phyloP scores from a whole-genome alignment of 208 protist genomes.

The Phytomonas serpens region DNA sequence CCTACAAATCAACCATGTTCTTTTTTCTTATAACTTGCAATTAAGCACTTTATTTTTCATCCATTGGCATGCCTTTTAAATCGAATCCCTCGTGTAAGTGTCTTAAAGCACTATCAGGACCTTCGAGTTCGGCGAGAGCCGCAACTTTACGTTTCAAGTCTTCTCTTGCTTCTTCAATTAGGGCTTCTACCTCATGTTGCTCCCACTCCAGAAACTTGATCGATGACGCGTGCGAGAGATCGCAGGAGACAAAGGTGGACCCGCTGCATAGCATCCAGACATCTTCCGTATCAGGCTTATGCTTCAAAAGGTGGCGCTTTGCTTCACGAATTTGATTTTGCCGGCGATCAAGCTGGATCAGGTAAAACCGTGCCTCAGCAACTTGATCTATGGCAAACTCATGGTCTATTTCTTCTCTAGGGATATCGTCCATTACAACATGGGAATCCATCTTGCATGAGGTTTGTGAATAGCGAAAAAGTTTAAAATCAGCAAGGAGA shows the following conservation, averaged over 20 bases:
- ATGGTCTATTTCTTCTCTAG: constrained; percentile 24
- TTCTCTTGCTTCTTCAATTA: constrained; percentile 52
- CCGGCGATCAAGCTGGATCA: constrained; percentile 66
- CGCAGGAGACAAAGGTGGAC: constrained; percentile 69
- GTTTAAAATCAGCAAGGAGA: not conserved
- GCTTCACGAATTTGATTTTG: constrained; percentile 80
- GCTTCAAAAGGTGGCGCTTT: constrained; percentile 18
- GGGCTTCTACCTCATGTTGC: constrained; percentile 38
- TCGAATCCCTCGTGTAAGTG: constrained; percentile 68
- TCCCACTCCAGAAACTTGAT: constrained; percentile 57
- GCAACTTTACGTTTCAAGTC: constrained; percentile 73
- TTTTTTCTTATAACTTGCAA: not conserved
- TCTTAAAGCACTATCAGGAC: constrained; percentile 59
- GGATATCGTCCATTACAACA: constrained; percentile 11
- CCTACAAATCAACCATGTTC: not conserved
- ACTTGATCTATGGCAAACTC: constrained; percentile 65
- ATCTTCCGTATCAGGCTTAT: constrained; percentile 20
- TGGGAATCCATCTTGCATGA: not conserved
- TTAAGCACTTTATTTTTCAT: not conserved
- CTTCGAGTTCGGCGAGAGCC: constrained; percentile 65
- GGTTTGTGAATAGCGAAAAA: not conserved
- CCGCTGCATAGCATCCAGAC: constrained; percentile 71
- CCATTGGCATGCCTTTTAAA: constrained; percentile 25
- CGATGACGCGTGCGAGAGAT: constrained; percentile 39
- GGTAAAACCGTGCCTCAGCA: constrained; percentile 45